Conservation (phyloP, 495 filamentous ascomycete species). For the Aspergillus ostianus region DNA sequence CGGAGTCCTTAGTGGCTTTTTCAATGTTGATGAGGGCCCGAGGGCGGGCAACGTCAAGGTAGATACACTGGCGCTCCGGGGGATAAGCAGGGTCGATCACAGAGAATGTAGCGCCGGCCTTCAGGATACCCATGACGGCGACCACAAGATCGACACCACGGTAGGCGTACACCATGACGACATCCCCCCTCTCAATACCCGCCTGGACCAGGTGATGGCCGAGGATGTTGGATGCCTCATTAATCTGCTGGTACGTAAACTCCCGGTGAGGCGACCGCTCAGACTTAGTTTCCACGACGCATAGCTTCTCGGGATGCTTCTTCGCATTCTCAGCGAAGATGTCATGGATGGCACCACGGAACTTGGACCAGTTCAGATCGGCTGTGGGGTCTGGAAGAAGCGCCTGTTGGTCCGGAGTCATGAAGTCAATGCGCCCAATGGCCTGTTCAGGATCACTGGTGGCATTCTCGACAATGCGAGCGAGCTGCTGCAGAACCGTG, state of each 20-base stretch:
- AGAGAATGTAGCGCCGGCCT: conserved; percentile 46
- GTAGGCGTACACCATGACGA: conserved; percentile 91
- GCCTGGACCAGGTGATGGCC: conserved; percentile 72
- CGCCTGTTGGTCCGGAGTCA: conserved; percentile 42
- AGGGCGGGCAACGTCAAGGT: conserved; percentile 84
- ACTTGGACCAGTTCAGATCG: conserved; percentile 81
- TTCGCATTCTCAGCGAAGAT: conserved; percentile 71
- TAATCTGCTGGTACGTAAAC: conserved; percentile 88
- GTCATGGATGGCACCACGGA: conserved; percentile 76
- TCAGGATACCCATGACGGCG: conserved; percentile 56
- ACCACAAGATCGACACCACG: conserved; percentile 56
- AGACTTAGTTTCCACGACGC: conserved; percentile 79
- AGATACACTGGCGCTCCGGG: conserved; percentile 82
- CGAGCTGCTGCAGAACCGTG: conserved; percentile 45
- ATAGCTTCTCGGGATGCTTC: conserved; percentile 71
- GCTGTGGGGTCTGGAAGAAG: conserved; percentile 71
- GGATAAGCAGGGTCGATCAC: conserved; percentile 92
- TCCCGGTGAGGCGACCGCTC: conserved; percentile 55
- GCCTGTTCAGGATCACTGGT: conserved; percentile 42
- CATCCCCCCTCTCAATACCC: conserved; percentile 77
- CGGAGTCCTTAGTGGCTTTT: conserved; percentile 73
- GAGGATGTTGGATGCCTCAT: conserved; percentile 78
- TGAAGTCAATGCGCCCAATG: conserved; percentile 48
- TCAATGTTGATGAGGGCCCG: conserved; percentile 76
- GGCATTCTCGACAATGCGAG: conserved; percentile 42